Percentiles rank a stretch among this genome's conserved stretches.
Evolutionary conservation across 768 basidiomycete species (phyloP).

Genomic region (Flagelloscypha sp.): DNA sequence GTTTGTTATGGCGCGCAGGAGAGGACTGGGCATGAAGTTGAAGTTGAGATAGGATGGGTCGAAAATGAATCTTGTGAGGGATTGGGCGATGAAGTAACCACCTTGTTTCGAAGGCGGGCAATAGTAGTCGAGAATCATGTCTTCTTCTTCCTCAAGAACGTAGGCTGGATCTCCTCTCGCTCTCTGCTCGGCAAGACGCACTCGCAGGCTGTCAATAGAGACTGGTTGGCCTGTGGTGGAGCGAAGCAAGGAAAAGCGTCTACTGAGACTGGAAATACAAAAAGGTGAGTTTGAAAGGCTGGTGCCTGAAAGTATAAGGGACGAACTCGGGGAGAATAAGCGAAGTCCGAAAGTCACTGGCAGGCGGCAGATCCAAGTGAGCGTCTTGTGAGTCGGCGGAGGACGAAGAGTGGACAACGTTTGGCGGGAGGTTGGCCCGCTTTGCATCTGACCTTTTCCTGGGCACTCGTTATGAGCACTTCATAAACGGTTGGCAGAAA

Average conservation of each 20-base stretch:
- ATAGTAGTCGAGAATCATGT: constrained; percentile 61
- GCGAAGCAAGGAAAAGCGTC: constrained; percentile 75
- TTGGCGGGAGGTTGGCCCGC: constrained; percentile 33
- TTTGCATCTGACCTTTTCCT: constrained; percentile 78
- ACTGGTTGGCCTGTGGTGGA: constrained; percentile 59
- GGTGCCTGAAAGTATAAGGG: constrained; percentile 6
- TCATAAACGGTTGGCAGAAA: constrained; percentile 19
- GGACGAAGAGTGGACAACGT: constrained; percentile 5
- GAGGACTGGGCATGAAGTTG: constrained; percentile 35
- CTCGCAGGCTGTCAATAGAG: constrained; percentile 54
- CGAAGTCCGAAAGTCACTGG: constrained; percentile 78
- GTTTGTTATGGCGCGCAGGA: constrained; percentile 41
- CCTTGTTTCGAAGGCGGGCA: constrained; percentile 20
- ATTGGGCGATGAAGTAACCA: constrained; percentile 23
- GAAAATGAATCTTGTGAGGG: constrained; percentile 23
- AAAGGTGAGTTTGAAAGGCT: constrained; percentile 10
- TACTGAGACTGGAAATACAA: constrained; percentile 76
- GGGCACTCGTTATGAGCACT: constrained; percentile 12
- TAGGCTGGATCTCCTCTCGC: constrained; percentile 58
- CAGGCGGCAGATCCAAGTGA: constrained; percentile 54
- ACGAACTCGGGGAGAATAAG: constrained; percentile 80
- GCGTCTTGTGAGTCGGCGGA: constrained; percentile 25
- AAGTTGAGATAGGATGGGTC: constrained; percentile 27
- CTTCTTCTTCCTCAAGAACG: constrained; percentile 76
- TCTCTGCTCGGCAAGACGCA: constrained; percentile 68